Conservation (phyloP, 2,329 filamentous ascomycete species). For the Neophaeococcomyces aloes region DNA sequence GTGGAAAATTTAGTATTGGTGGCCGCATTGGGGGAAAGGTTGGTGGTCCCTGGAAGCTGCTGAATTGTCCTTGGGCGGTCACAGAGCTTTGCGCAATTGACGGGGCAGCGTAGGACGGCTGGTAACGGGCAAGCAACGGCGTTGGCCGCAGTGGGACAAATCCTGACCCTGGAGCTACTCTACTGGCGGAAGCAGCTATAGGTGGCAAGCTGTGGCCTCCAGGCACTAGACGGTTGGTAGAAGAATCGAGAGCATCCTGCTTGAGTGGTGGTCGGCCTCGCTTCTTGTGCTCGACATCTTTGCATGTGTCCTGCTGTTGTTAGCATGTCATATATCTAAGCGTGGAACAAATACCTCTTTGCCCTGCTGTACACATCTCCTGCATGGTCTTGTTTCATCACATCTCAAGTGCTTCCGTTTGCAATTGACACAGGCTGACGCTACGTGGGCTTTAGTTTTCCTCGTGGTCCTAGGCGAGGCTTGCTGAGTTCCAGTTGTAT, state of each 20-base stretch:
- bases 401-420: slow-evolving; percentile 40
- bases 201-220: neutral
- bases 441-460: slow-evolving; percentile 38
- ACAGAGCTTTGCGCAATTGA: slow-evolving; percentile 16
- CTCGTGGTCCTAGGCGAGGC: slow-evolving; percentile 30
- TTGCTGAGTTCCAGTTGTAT: slow-evolving; percentile 12
- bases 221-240: slow-evolving; percentile 1
- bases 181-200: neutral
- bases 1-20: slow-evolving; percentile 6
- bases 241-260: slow-evolving; percentile 10
- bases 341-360: slow-evolving; percentile 32
- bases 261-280: slow-evolving; percentile 32
- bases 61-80: slow-evolving; percentile 9
- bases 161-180: neutral
- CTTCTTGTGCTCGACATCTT: slow-evolving; percentile 40
- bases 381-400: slow-evolving; percentile 36
- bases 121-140: neutral
- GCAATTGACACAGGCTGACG: slow-evolving; percentile 40
- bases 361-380: slow-evolving; percentile 35
- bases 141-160: slow-evolving; percentile 3
- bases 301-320: slow-evolving; percentile 30
- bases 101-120: slow-evolving; percentile 13
- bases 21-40: slow-evolving; percentile 6
- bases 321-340: slow-evolving; percentile 10
- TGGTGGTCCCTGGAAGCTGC: slow-evolving; percentile 3